Percentiles rank a stretch among this genome's conserved stretches.
Evolutionary conservation across 306 rosid genomes (phyloP).

Genomic region (Pterocarpus macrocarpus): DNA sequence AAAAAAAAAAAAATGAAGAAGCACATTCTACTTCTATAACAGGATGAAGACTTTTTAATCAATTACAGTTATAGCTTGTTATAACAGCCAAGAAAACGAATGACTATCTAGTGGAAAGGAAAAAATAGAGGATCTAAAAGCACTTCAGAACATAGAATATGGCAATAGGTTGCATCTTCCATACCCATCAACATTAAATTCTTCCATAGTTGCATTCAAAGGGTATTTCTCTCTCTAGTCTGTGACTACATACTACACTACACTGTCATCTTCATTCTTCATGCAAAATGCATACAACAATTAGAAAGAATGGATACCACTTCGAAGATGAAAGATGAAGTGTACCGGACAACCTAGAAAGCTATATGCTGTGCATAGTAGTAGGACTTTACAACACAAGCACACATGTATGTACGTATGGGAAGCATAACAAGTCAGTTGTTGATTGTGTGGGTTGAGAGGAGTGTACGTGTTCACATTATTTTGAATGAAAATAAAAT

Average conservation of each 20-base stretch:
- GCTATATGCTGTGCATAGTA: constrained; percentile 3
- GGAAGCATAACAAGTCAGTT: not conserved
- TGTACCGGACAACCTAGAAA: not conserved
- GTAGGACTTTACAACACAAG: not conserved
- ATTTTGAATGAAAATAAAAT: constrained; percentile 11
- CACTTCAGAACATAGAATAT: not conserved
- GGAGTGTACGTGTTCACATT: not conserved
- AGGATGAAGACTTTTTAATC: not conserved
- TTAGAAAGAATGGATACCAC: not conserved
- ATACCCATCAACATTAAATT: not conserved
- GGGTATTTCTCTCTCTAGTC: not conserved
- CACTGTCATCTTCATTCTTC: not conserved
- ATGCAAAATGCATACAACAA: not conserved
- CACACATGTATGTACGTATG: not conserved
- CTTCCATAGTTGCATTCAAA: not conserved
- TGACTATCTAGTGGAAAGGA: not conserved
- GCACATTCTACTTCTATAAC: not conserved
- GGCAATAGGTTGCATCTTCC: not conserved
- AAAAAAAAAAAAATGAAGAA: not conserved
- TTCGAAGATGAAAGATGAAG: constrained; percentile 19
- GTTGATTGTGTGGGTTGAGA: constrained; percentile 1
- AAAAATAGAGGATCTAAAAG: not conserved
- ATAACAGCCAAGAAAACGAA: not conserved
- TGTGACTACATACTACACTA: not conserved
- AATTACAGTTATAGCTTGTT: not conserved